Base-by-base conservation (phyloP, 805 yeast genomes). In the Yueomyces sinensis region DNA sequence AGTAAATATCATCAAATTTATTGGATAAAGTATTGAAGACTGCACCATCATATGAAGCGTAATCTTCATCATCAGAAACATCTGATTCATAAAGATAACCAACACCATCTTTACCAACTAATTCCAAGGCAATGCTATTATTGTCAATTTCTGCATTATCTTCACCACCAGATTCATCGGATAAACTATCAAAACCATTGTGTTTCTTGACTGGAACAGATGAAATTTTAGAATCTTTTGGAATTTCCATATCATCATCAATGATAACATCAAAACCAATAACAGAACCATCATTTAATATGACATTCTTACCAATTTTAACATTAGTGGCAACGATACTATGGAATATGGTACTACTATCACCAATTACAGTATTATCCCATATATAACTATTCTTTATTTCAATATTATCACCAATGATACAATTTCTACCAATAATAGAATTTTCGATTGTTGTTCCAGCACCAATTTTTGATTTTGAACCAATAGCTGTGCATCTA, bases 371-470 rank as follows among this genome's bases (percentile, higher is more conserved):
- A 0, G 82, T 77, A 42, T 82, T 72, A 46, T 84, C 93, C 94
- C 95, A 89, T 31, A 91, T 70, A 51, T 82, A 87, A 15, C 94
- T 76, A 48, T 82, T 76, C 32, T 62, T 68, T 31, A 91, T 74
- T 2, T 43, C 56, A 17, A 80, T 91, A 46, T 82, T 76, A 34
- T 74, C 68, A 22, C 96, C 97, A 46, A 91, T 83, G 36, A 62
- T 69, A 59, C 95, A 87, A 41, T 79, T 70, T 43, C 89, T 74
- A 5, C 98, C 98, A 52, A 91, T 74, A 3, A 82, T 81, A 17
- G 93, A 76, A 35, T 76, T 73, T 37, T 66, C 66, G 28, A 91
- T 67, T 4, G 48, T 42, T 0, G 94, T 63, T 14, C 78, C 76
- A 43, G 80, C 86, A 29, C 94, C 94, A 45, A 91, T 77, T 29